Base-by-base conservation (phyloP, 2,329 filamentous ascomycete species). In the Akanthomyces dipterigenus region DNA sequence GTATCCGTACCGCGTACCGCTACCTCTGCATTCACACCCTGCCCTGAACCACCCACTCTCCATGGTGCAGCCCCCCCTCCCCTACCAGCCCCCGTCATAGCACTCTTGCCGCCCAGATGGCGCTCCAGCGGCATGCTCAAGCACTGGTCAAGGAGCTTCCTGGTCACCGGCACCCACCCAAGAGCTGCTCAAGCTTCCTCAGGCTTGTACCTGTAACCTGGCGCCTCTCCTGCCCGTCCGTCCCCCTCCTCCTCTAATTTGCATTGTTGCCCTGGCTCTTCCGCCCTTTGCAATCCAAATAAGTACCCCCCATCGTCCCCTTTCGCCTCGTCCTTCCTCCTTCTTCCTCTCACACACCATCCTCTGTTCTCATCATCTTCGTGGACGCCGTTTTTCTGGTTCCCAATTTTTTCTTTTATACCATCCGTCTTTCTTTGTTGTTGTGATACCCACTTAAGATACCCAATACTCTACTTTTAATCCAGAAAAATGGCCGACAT, bases 401-500 rank as follows among this genome's bases (percentile, higher is more conserved):
- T 67, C 69, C 67, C n/a, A 22, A 12, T 60, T 60, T 60, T 71
- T 71, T 71, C 69, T 75, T 75, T 75, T 72, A 74, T 74, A 73
- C 71, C 70, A 65, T 70, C 69, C 68, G 69, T 71, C 73, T 74
- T 75, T 76, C 71, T 73, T 75, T 76, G 70, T 77, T 73, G 70
- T 75, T 78, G 77, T 80, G 79, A 82, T 82, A 81, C 79, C 78
- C 79, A 73, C 66, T 67, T 68, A 68, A 68, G 66, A 67, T 67
- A 70, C 67, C 67, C 68, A 67, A 64, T 72, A 73, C 71, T 70
- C 71, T 72, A 71, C 74, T 74, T 69, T 73, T 71, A 72, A 72
- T 74, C 79, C 49, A 60, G 51, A 63, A 60, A 83, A 81, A 91
- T 91, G 88, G 86, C 89, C 78, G 88, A 91, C 72, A 81, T 80